These are phyloP conservation scores for Sporopachydermia quercuum DNA, from an alignment of 805 yeast genomes.

Conservation along the genomic window DNA sequence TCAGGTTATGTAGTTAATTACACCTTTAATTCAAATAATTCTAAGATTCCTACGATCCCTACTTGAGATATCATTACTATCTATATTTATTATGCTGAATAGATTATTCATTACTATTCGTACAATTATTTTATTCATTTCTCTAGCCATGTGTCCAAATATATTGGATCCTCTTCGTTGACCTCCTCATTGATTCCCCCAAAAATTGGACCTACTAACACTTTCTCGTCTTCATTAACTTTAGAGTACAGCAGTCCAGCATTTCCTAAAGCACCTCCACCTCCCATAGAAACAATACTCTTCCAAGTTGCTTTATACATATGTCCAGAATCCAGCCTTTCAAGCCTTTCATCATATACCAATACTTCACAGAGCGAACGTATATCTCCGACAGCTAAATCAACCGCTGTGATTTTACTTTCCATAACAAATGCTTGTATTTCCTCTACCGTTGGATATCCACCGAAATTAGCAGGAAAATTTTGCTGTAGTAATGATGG, in stretches of 20 bases:
- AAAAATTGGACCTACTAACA: slow-evolving; percentile 1
- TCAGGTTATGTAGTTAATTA: too few relatives aligned
- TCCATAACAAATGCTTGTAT: slow-evolving; percentile 60
- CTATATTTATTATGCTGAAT: too few relatives aligned
- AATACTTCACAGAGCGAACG: slow-evolving; percentile 77
- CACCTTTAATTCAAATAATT: too few relatives aligned
- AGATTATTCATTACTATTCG: too few relatives aligned
- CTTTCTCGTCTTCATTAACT: background rate
- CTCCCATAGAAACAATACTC: slow-evolving; percentile 59
- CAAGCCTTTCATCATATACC: slow-evolving; percentile 75
- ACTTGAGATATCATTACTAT: too few relatives aligned
- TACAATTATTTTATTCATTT: too few relatives aligned
- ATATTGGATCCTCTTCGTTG: background rate
- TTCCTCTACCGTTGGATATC: slow-evolving; percentile 56
- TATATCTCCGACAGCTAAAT: slow-evolving; percentile 58
- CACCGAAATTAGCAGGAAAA: slow-evolving; percentile 43
- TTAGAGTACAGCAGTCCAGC: background rate
- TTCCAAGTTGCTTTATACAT: slow-evolving; percentile 75
- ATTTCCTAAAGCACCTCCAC: slow-evolving; percentile 8
- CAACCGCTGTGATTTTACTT: slow-evolving; percentile 70
- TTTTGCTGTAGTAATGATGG: slow-evolving; percentile 25
- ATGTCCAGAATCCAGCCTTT: slow-evolving; percentile 40
- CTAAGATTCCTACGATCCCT: too few relatives aligned
- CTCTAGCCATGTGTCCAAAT: slow-evolving; percentile 1
- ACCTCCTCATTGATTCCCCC: background rate